Evolutionary conservation across 1,284 basidiomycete genomes (phyloP).

Genomic region (Grifola frondosa): DNA sequence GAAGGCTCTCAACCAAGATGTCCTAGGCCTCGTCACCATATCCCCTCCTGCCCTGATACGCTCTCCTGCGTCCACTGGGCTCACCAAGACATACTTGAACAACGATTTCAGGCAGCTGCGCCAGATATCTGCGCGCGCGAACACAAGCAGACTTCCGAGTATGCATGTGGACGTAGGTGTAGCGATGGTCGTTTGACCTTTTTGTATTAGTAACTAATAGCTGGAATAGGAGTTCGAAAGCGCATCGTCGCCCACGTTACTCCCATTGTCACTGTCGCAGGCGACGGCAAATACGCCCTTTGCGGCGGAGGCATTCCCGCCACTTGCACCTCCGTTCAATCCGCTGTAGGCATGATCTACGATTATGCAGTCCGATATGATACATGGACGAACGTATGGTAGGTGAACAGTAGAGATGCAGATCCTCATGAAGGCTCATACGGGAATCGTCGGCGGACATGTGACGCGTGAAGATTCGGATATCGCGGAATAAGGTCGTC

Average conservation of each 20-base stretch:
- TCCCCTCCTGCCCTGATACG: slow-evolving; percentile 72
- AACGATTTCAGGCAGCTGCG: slow-evolving; percentile 78
- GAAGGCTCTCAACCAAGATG: slow-evolving; percentile 51
- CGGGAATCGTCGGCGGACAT: slow-evolving; percentile 28
- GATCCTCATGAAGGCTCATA: slow-evolving; percentile 16
- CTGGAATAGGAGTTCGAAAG: slow-evolving; percentile 32
- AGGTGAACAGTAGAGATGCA: not conserved
- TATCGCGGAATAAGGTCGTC: slow-evolving; percentile 40
- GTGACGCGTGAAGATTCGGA: slow-evolving; percentile 28
- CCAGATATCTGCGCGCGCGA: slow-evolving; percentile 64
- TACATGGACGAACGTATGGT: slow-evolving; percentile 8
- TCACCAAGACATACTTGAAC: slow-evolving; percentile 75
- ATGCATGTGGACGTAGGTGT: slow-evolving; percentile 73
- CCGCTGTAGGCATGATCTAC: slow-evolving; percentile 26
- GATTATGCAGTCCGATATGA: slow-evolving; percentile 13
- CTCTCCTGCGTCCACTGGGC: slow-evolving; percentile 70
- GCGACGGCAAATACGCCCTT: slow-evolving; percentile 17
- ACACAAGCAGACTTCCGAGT: slow-evolving; percentile 79
- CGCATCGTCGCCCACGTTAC: slow-evolving; percentile 29
- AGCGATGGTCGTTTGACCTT: slow-evolving; percentile 28
- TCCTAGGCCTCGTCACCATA: slow-evolving; percentile 49
- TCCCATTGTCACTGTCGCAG: slow-evolving; percentile 19
- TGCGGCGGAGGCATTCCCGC: slow-evolving; percentile 24
- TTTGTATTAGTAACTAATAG: slow-evolving; percentile 15
- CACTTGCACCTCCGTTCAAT: slow-evolving; percentile 29